phyloP scores from a whole-genome alignment of 1,284 basidiomycete species.

The Omphalotus olearius region DNA sequence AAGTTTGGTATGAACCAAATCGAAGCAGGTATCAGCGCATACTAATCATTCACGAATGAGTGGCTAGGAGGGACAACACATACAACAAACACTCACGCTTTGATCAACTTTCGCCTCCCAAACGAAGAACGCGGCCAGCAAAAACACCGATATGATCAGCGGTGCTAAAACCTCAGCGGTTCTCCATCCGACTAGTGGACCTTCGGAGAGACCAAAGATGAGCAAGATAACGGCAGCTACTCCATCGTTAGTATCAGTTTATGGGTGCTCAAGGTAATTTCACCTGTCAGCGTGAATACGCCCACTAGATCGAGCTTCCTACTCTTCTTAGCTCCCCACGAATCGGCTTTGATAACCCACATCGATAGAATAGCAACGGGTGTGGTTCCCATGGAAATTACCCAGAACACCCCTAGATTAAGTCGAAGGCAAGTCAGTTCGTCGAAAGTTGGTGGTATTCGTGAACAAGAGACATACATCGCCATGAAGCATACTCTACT shows the following conservation, averaged over 20 bases:
- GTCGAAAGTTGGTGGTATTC: too few relatives aligned
- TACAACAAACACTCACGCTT: too few relatives aligned
- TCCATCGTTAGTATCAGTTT: background rate
- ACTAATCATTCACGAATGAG: background rate
- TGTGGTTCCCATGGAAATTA: background rate
- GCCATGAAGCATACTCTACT: background rate
- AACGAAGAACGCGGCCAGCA: too few relatives aligned
- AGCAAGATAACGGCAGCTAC: background rate
- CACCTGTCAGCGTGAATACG: background rate
- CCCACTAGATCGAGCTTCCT: background rate
- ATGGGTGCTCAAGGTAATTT: background rate
- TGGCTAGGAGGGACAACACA: too few relatives aligned
- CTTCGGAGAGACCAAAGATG: background rate
- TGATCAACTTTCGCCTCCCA: background rate
- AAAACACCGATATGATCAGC: too few relatives aligned
- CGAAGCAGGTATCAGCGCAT: background rate
- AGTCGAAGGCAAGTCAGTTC: too few relatives aligned
- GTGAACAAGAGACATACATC: background rate
- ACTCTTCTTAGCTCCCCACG: background rate
- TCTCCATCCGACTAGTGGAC: background rate
- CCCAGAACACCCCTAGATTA: background rate
- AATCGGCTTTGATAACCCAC: background rate
- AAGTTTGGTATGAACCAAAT: constrained; percentile 4
- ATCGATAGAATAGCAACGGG: background rate
- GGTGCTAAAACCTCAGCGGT: too few relatives aligned